phyloP scores from a whole-genome alignment of 257 asterid genomes.

The Paulownia fortunei region DNA sequence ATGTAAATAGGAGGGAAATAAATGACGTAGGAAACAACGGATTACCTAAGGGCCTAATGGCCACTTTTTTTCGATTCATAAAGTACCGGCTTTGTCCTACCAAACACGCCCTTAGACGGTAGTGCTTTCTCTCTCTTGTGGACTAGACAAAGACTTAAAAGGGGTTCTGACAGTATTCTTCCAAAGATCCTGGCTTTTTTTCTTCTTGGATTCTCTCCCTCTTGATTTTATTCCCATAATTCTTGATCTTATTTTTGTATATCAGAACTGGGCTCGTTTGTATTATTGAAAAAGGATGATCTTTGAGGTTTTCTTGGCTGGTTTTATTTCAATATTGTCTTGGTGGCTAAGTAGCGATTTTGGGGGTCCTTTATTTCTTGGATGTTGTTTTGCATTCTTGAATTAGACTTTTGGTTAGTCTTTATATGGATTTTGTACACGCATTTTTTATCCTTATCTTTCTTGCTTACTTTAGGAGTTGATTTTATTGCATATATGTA shows the following conservation, averaged over 20 bases:
- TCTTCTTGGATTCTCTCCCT: slow-evolving; percentile 5
- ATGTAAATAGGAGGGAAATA: too few relatives aligned
- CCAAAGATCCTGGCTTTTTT: slow-evolving; percentile 35
- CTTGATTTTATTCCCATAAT: slow-evolving; percentile 27
- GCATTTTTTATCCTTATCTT: neutral
- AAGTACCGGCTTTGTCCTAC: neutral
- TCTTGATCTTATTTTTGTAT: slow-evolving; percentile 31
- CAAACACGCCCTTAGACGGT: slow-evolving; percentile 23
- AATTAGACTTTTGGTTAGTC: slow-evolving; percentile 36
- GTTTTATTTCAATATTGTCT: slow-evolving; percentile 41
- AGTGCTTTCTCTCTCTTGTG: neutral
- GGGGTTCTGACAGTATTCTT: slow-evolving; percentile 25
- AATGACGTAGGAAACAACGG: neutral
- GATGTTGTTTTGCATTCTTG: slow-evolving; percentile 43
- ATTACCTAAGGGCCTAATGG: neutral
- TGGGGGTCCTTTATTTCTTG: slow-evolving; percentile 45
- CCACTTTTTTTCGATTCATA: neutral
- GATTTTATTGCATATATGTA: neutral
- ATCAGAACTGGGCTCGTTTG: slow-evolving; percentile 29
- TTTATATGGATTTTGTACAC: neutral
- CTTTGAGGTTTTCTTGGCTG: slow-evolving; percentile 47
- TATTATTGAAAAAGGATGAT: slow-evolving; percentile 41
- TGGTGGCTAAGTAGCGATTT: slow-evolving; percentile 46
- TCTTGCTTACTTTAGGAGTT: neutral
- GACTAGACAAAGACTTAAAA: slow-evolving; percentile 12